These are phyloP conservation scores for Picea abies DNA, from an alignment of 83 land plant species.

Conservation along the genomic window DNA sequence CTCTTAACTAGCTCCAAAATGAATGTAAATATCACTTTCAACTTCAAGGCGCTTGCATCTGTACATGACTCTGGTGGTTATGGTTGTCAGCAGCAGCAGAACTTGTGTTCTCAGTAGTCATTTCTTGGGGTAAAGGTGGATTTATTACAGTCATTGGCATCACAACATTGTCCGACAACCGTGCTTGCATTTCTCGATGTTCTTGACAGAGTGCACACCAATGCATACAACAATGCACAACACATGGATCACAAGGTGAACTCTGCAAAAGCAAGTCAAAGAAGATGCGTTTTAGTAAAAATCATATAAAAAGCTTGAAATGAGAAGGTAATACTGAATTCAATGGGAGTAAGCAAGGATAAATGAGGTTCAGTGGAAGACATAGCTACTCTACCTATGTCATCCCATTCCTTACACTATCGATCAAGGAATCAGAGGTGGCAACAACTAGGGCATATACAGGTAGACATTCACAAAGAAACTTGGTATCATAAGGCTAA, in stretches of 20 bases:
- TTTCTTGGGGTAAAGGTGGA: slow-evolving; percentile 81
- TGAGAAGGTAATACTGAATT: not conserved
- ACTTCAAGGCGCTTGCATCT: slow-evolving; percentile 2
- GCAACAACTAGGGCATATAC: not conserved
- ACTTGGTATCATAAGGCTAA: not conserved
- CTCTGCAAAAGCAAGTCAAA: slow-evolving; percentile 47
- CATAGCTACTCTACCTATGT: not conserved
- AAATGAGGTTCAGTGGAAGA: not conserved
- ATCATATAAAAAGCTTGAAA: not conserved
- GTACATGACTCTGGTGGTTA: slow-evolving; percentile 5
- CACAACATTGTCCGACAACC: slow-evolving; percentile 67
- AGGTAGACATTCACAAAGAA: not conserved
- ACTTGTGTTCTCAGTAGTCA: slow-evolving; percentile 41
- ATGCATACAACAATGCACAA: slow-evolving; percentile 97
- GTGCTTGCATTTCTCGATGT: slow-evolving; percentile 92
- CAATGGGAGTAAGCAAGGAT: not conserved
- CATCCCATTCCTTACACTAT: not conserved
- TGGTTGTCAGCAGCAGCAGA: slow-evolving; percentile 17
- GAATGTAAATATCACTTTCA: too few relatives aligned
- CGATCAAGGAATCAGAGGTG: not conserved
- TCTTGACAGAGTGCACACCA: slow-evolving; percentile 98
- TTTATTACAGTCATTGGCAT: slow-evolving; percentile 73
- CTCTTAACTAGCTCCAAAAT: too few relatives aligned
- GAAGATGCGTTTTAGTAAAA: not conserved
- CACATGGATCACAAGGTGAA: slow-evolving; percentile 96